phyloP scores from a whole-genome alignment of 75 land plant genomes.

The Selaginella tamariscina region DNA sequence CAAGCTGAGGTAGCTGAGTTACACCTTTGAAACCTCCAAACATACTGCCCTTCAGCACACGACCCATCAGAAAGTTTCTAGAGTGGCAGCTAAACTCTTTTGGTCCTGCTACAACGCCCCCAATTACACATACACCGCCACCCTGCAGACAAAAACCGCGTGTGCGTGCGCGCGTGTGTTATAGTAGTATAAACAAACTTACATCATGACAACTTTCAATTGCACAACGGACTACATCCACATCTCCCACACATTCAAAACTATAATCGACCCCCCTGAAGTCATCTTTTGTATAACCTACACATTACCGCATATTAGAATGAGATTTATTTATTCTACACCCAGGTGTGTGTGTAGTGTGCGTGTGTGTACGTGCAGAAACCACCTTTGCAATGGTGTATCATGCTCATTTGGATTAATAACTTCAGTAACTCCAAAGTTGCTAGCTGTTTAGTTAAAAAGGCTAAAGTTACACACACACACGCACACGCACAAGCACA shows the following conservation, averaged over 20 bases:
- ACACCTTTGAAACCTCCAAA: slow-evolving; percentile 7
- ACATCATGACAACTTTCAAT: slow-evolving; percentile 11
- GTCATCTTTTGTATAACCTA: slow-evolving; percentile 12
- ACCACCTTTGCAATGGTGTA: slow-evolving; percentile 3
- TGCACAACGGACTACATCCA: not conserved
- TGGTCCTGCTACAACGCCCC: not conserved
- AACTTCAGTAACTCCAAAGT: not conserved
- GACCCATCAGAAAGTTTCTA: slow-evolving; percentile 3
- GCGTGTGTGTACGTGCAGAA: not conserved
- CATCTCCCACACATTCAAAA: slow-evolving; percentile 9
- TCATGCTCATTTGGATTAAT: not conserved
- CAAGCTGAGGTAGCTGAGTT: not conserved
- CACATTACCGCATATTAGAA: not conserved
- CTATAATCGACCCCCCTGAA: slow-evolving; percentile 1
- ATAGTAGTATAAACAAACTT: not conserved
- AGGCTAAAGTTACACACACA: not conserved
- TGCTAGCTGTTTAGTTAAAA: not conserved
- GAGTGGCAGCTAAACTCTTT: not conserved
- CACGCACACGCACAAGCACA: not conserved
- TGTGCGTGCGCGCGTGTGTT: not conserved
- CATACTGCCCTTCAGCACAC: not conserved
- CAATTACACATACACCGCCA: not conserved
- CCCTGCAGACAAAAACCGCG: not conserved
- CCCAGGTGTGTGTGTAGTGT: not conserved
- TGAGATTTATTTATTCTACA: too few relatives aligned